Base-by-base conservation (phyloP, 352 stramenopile species). In the Vaucheria bursata region DNA sequence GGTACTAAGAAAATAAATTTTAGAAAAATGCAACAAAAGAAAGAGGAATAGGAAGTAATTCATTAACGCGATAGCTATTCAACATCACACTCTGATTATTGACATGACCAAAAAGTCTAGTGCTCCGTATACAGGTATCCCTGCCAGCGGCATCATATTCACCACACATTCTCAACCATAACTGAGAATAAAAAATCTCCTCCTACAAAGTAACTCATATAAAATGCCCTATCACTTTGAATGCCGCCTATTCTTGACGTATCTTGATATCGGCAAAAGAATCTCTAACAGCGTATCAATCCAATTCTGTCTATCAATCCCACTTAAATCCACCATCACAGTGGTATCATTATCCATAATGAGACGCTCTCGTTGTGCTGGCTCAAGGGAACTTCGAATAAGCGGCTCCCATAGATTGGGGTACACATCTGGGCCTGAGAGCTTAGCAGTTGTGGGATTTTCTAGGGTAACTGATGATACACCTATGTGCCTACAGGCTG, bases 201-300 rank as follows among this genome's bases (percentile, higher is more conserved):
- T n/a, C n/a, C n/a, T n/a, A n/a, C n/a, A n/a, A n/a, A n/a, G n/a
- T n/a, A n/a, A n/a, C n/a, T n/a, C n/a, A n/a, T n/a, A n/a, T n/a
- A n/a, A n/a, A n/a, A n/a, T n/a, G n/a, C n/a, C n/a, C n/a, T n/a
- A n/a, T n/a, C n/a, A n/a, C n/a, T n/a, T n/a, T n/a, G n/a, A n/a
- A n/a, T n/a, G n/a, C 59, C 79, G 77, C 71, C 79, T 82, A 18
- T 49, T 45, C 53, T 77, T 71, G 6, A 82, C 77, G 73, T 73
- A 75, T 40, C 69, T 40, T 33, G 77, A 70, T 5, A 82, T 52
- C 31, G 77, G 77, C 6, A 82, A 65, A 50, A 82, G 66, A 33
- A 82, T 31, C 36, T 65, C 66, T 40, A 82, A n/a, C 37, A 82
- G 40, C 71, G 70, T 39, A 71, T 82, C 77, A 39, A 80, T 34